Evolutionary conservation across 345 rosid genomes (phyloP).

Genomic region (Euclidium syriacum): DNA sequence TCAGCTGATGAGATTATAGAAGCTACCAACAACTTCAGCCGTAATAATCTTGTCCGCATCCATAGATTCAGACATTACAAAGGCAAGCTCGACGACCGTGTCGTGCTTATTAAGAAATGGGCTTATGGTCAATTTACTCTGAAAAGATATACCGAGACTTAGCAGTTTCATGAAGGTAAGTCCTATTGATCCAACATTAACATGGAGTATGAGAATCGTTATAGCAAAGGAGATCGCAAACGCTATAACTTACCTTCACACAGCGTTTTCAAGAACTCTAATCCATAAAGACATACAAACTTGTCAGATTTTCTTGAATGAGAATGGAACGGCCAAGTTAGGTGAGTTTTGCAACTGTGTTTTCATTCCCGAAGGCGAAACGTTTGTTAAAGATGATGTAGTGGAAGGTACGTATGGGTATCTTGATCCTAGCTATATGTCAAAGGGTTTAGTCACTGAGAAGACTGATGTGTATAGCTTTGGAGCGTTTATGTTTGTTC

Average conservation of each 20-base stretch:
- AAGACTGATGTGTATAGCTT: not conserved
- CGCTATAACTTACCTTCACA: conserved; percentile 14
- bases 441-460: not conserved
- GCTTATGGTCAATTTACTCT: conserved; percentile 11
- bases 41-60: conserved; percentile 1
- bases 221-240: conserved; percentile 17
- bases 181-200: conserved; percentile 6
- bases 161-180: conserved; percentile 3
- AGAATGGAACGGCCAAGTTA: not conserved
- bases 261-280: not conserved
- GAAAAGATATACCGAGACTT: conserved; percentile 8
- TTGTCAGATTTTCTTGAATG: not conserved
- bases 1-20: not conserved
- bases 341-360: not conserved
- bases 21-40: conserved; percentile 10
- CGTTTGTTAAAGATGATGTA: not conserved
- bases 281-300: too few relatives aligned
- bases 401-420: not conserved
- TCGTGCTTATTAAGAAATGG: conserved; percentile 20
- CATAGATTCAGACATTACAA: conserved; percentile 7
- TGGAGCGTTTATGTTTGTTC: conserved; percentile 19
- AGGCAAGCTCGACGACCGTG: not conserved
- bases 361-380: not conserved
- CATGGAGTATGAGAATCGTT: conserved; percentile 13
- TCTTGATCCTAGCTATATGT: not conserved